Percentiles rank a stretch among this genome's conserved stretches.
These are phyloP conservation scores for Boletus rubescentipes DNA, from an alignment of 768 basidiomycete species.

Conservation along the genomic window DNA sequence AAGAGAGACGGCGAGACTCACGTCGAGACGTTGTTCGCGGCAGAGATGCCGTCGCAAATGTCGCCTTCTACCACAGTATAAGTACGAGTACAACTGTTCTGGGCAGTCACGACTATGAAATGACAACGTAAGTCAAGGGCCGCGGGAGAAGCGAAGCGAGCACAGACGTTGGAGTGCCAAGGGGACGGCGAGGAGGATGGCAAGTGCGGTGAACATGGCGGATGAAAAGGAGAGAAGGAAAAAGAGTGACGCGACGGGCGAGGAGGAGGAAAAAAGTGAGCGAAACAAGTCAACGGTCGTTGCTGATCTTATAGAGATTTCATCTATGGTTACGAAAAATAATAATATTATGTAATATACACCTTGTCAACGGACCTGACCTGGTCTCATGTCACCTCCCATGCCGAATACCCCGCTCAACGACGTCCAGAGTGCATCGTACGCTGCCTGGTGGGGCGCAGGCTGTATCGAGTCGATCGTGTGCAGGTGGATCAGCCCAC, in stretches of 20 bases:
- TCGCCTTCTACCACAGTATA: constrained; percentile 65
- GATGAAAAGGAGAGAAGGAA: constrained; percentile 21
- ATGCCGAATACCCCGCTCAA: constrained; percentile 28
- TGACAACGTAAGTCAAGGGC: constrained; percentile 4
- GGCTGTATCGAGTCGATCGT: constrained; percentile 75
- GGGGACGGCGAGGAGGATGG: constrained; percentile 46
- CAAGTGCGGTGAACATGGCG: constrained; percentile 40
- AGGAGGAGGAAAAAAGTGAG: not conserved
- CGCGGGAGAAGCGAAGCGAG: not conserved
- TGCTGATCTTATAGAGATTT: not conserved
- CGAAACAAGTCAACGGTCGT: not conserved
- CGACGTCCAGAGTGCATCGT: constrained; percentile 52
- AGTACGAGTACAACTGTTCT: constrained; percentile 47
- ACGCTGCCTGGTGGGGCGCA: constrained; percentile 69
- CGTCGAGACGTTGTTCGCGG: constrained; percentile 62
- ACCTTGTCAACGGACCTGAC: constrained; percentile 2
- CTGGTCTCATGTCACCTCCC: constrained; percentile 17
- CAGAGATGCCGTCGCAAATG: constrained; percentile 71
- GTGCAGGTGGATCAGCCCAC: constrained; percentile 65
- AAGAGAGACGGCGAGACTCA: constrained; percentile 32
- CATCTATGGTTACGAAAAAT: constrained; percentile 1
- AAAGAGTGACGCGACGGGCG: not conserved
- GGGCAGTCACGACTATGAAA: constrained; percentile 25
- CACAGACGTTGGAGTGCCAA: constrained; percentile 43
- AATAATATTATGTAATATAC: constrained; percentile 16